Base-by-base conservation (phyloP, 805 yeast genomes). In the Tetrapisispora fleetii region DNA sequence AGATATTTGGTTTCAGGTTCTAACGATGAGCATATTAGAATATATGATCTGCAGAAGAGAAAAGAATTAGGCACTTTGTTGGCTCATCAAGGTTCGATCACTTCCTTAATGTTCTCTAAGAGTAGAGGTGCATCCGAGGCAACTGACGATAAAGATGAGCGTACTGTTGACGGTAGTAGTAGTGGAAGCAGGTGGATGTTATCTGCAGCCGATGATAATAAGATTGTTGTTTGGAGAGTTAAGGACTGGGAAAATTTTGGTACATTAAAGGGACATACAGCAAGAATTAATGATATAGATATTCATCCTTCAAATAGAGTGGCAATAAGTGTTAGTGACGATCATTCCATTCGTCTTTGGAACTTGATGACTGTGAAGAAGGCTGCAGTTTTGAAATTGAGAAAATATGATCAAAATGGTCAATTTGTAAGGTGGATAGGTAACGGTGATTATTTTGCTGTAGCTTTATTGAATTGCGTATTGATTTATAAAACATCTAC, bases 211-310 rank as follows among this genome's bases (percentile, higher is more conserved):
- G 95, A 85, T 40, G 98, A 93, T 63, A 95, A 96, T 22, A 83
- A 81, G 51, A 80, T 93, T 43, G 78, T 88, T 46, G 77, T 93
- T 39, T 93, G 99, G 99, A 75, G 98, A 65, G 85, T 93, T 3
- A 88, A 86, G 64, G 99, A 93, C 68, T 93, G 99, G 99, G 98
- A 93, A 62, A 75, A 80, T 40, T 81, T 87, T 63, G 95, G 93
- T 4, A 80, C 82, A 14, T 71, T 93, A 65, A 89, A 89, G 64
- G 98, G 97, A 13, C 98, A 91, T 67, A 76, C 75, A 40, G 91
- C 80, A n/a, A 74, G 85, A 47, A 77, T 93, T 40, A 85, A 83
- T 55, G 98, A 89, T 64, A 59, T 93, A 40, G 84, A 89, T 28
- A 84, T 93, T 37, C 99, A 93, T 65, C 95, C 95, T 17, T 74